These are phyloP conservation scores for Fusarium redolens DNA, from an alignment of 2,329 filamentous ascomycete genomes.

Conservation along the genomic window DNA sequence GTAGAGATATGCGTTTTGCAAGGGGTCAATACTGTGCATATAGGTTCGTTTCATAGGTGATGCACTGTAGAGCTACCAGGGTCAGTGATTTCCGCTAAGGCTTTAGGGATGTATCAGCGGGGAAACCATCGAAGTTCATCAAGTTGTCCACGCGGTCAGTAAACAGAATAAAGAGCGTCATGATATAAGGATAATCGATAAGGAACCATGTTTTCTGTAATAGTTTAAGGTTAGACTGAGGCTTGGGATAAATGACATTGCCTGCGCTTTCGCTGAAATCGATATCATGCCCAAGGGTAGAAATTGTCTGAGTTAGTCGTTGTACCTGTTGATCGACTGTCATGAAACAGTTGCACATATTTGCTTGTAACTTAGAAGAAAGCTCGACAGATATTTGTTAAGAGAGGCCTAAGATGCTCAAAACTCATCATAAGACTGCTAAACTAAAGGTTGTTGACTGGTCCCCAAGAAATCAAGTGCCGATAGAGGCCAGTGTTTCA, in stretches of 20 bases:
- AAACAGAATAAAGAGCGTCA: background rate
- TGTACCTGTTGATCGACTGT: constrained; percentile 15
- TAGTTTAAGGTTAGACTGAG: background rate
- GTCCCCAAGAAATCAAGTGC: background rate
- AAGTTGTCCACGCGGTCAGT: constrained; percentile 26
- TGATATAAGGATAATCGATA: background rate
- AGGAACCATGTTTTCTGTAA: no score
- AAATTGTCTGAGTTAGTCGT: background rate
- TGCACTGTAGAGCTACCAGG: constrained; percentile 33
- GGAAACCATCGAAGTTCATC: constrained; percentile 34
- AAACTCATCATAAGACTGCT: background rate
- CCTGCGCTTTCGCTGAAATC: background rate
- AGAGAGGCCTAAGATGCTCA: background rate
- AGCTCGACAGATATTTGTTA: background rate
- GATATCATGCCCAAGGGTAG: background rate
- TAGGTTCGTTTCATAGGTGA: background rate
- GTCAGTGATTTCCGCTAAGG: constrained; percentile 26
- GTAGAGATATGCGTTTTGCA: constrained; percentile 18
- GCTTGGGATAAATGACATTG: background rate
- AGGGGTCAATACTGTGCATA: constrained; percentile 8
- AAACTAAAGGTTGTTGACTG: background rate
- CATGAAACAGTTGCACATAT: constrained; percentile 11
- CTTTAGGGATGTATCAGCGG: constrained; percentile 39
- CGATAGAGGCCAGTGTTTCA: background rate
- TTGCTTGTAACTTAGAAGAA: background rate